A percentile compares a stretch with the other conserved stretches of the same genome.
Conservation (phyloP, 306 rosid species). For the Amphicarpaea edgeworthii region DNA sequence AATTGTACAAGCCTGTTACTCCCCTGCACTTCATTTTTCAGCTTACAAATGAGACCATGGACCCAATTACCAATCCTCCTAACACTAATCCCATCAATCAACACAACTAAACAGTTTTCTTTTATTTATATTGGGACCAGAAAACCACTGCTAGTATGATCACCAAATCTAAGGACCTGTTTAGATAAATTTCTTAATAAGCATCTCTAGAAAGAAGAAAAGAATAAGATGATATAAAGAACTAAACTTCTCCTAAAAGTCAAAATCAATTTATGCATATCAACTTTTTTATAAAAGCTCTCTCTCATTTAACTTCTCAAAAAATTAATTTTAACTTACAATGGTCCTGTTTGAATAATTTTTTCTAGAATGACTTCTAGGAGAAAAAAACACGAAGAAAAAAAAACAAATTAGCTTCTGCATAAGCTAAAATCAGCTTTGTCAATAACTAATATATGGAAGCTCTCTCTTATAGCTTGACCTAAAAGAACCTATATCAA, state of each 20-base stretch:
- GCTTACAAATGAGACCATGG: not conserved
- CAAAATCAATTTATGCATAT: not conserved
- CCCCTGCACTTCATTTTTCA: constrained; percentile 12
- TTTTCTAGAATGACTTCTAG: too few species aligned
- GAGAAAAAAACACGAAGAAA: too few species aligned
- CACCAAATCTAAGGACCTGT: not conserved
- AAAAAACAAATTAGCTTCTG: too few species aligned
- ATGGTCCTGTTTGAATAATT: too few species aligned
- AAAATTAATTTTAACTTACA: not conserved
- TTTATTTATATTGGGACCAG: not conserved
- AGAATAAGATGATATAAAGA: not conserved
- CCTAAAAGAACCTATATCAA: too few species aligned
- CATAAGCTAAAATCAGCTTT: too few species aligned
- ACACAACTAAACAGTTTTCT: not conserved
- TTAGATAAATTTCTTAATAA: too few species aligned
- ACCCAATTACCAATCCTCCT: constrained; percentile 4
- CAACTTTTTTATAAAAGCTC: not conserved
- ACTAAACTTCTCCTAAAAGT: not conserved
- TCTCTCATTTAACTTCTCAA: not conserved
- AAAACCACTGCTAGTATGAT: not conserved
- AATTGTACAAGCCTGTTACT: not conserved
- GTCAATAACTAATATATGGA: too few species aligned
- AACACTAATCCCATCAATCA: constrained; percentile 2
- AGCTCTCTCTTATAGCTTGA: too few species aligned
- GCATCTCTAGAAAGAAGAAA: not conserved